phyloP scores from a whole-genome alignment of 352 stramenopile genomes.

The Globisporangium polare region DNA sequence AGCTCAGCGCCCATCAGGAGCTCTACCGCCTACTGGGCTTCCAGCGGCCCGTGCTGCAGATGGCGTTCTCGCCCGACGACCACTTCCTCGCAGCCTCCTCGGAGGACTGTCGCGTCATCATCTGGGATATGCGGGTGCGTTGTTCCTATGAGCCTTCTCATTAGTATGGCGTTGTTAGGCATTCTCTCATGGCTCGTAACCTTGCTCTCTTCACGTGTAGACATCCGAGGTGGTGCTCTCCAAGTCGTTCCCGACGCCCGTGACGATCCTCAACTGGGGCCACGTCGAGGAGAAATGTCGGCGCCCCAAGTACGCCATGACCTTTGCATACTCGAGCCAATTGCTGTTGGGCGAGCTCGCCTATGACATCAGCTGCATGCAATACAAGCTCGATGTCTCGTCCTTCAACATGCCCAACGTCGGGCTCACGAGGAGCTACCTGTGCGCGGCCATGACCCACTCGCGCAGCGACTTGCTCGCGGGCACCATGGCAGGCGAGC shows the following conservation, averaged over 20 bases:
- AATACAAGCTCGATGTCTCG: slow-evolving; percentile 71
- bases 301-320: slow-evolving; percentile 62
- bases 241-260: slow-evolving; percentile 55
- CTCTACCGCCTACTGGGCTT: slow-evolving; percentile 60
- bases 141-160: background rate
- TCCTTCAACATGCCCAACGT: slow-evolving; percentile 71
- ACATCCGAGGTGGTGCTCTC: slow-evolving; percentile 68
- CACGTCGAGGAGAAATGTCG: slow-evolving; percentile 62
- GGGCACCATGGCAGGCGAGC: slow-evolving; percentile 67
- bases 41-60: slow-evolving; percentile 53
- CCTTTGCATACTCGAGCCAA: slow-evolving; percentile 67
- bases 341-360: slow-evolving; percentile 54
- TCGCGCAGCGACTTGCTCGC: slow-evolving; percentile 54
- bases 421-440: slow-evolving; percentile 59
- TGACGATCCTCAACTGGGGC: slow-evolving; percentile 71
- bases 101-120: slow-evolving; percentile 58
- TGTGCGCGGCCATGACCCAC: slow-evolving; percentile 57
- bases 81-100: slow-evolving; percentile 68
- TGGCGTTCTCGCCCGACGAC: slow-evolving; percentile 74
- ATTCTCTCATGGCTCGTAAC: background rate
- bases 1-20: slow-evolving; percentile 34
- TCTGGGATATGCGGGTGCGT: slow-evolving; percentile 73
- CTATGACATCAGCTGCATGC: slow-evolving; percentile 75
- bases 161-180: background rate
- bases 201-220: slow-evolving; percentile 19